Evolutionary conservation across 2,329 filamentous ascomycete species (phyloP).

Genomic region (Biscogniauxia marginata): DNA sequence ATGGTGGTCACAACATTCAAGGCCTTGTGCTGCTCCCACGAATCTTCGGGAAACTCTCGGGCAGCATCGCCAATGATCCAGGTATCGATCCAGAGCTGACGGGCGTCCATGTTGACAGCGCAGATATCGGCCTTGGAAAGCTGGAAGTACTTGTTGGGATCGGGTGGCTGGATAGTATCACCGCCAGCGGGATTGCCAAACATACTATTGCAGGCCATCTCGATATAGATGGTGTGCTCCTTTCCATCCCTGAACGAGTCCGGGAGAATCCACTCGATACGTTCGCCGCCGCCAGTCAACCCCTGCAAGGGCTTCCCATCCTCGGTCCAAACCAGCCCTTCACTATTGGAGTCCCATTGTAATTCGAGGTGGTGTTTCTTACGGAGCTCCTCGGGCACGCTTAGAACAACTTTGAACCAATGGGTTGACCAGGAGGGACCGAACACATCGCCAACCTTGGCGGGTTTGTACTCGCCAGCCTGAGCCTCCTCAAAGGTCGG

Average conservation of each 20-base stretch:
- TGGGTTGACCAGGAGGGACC: conserved; percentile 97
- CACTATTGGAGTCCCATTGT: conserved; percentile 93
- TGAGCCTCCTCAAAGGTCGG: conserved; percentile 84
- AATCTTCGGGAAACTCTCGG: conserved; percentile 83
- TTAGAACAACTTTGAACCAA: conserved; percentile 87
- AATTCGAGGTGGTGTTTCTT: conserved; percentile 86
- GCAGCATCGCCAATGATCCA: conserved; percentile 96
- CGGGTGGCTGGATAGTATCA: conserved; percentile 83
- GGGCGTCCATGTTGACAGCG: conserved; percentile 81
- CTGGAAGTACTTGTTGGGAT: conserved; percentile 78
- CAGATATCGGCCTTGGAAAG: conserved; percentile 80
- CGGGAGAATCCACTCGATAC: conserved; percentile 88
- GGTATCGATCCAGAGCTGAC: conserved; percentile 84
- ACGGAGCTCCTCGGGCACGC: conserved; percentile 68
- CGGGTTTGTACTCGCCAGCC: conserved; percentile 71
- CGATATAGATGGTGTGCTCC: conserved; percentile 87
- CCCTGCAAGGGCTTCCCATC: conserved; percentile 90
- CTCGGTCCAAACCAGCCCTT: conserved; percentile 91
- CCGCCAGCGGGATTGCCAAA: conserved; percentile 88
- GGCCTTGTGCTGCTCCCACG: conserved; percentile 86
- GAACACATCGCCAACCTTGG: conserved; percentile 74
- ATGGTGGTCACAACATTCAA: conserved; percentile 81
- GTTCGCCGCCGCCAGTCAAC: conserved; percentile 83
- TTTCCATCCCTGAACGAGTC: conserved; percentile 78
- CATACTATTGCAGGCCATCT: conserved; percentile 99